phyloP scores from a whole-genome alignment of 2,329 filamentous ascomycete species.

The Akanthomyces lecanii region DNA sequence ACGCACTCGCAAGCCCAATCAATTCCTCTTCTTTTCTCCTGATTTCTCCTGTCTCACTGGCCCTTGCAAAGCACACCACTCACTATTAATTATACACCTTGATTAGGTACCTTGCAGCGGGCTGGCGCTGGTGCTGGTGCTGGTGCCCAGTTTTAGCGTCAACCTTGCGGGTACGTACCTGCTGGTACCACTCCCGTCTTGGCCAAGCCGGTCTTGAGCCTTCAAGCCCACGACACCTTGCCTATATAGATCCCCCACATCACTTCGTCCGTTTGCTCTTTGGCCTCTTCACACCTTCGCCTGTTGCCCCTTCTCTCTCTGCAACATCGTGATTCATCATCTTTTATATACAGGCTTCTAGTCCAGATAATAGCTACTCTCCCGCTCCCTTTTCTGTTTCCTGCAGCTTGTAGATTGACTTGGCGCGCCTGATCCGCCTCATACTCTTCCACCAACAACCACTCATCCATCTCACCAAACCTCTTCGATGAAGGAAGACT shows the following conservation, averaged over 20 bases:
- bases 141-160: neutral
- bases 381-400: neutral
- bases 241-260: slow-evolving; percentile 14
- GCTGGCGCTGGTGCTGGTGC: too few species aligned
- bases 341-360: neutral
- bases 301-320: neutral
- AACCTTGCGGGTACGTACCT: neutral
- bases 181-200: neutral
- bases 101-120: neutral
- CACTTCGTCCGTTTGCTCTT: neutral
- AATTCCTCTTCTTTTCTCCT: neutral
- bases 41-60: neutral
- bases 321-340: slow-evolving; percentile 6
- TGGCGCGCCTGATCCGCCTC: neutral
- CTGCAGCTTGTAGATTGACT: slow-evolving; percentile 7
- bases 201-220: neutral
- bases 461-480: slow-evolving; percentile 15
- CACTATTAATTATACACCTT: neutral
- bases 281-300: neutral
- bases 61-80: neutral
- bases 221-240: neutral
- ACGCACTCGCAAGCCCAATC: too few species aligned
- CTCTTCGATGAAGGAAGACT: slow-evolving; percentile 61
- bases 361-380: neutral
- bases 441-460: neutral